Conservation (phyloP, 345 rosid genomes). For the Moringa oleifera region DNA sequence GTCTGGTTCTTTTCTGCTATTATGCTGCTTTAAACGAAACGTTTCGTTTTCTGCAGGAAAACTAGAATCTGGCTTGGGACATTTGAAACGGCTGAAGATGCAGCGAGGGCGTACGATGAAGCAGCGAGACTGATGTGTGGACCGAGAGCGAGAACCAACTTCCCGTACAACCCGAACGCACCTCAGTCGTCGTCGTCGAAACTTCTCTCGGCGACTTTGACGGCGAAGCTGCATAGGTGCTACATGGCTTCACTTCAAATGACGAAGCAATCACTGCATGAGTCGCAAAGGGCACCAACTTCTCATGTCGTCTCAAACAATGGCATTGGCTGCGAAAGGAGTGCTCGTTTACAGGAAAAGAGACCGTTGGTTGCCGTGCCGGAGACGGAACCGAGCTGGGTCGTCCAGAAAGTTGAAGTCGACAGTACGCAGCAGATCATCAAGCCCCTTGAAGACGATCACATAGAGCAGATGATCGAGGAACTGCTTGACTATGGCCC, state of each 20-base stretch:
- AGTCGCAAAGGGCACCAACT: constrained; percentile 20
- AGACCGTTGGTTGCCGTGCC: constrained; percentile 23
- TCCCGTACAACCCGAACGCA: constrained; percentile 73
- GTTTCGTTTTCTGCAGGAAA: constrained; percentile 54
- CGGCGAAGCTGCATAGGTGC: constrained; percentile 86
- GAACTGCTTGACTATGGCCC: constrained; percentile 84
- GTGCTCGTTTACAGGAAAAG: constrained; percentile 22
- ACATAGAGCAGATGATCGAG: constrained; percentile 94
- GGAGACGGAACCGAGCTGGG: constrained; percentile 41
- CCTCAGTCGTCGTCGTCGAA: constrained; percentile 69
- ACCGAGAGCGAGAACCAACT: constrained; percentile 87
- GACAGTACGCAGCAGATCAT: constrained; percentile 30
- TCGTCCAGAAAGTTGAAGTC: constrained; percentile 30
- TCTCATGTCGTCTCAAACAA: constrained; percentile 16
- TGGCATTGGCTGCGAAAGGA: constrained; percentile 28
- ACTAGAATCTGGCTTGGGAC: constrained; percentile 98
- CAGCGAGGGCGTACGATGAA: constrained; percentile 92
- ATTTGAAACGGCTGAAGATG: constrained; percentile 95
- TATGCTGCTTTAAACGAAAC: constrained; percentile 8
- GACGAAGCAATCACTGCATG: constrained; percentile 49
- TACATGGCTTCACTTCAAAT: constrained; percentile 91
- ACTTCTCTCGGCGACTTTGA: constrained; percentile 85
- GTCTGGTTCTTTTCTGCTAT: too few relatives aligned
- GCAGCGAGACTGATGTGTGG: constrained; percentile 99
- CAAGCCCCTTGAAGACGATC: constrained; percentile 76